Conservation (phyloP, 2,329 filamentous ascomycete species). For the Rhynchosporium graminicola region DNA sequence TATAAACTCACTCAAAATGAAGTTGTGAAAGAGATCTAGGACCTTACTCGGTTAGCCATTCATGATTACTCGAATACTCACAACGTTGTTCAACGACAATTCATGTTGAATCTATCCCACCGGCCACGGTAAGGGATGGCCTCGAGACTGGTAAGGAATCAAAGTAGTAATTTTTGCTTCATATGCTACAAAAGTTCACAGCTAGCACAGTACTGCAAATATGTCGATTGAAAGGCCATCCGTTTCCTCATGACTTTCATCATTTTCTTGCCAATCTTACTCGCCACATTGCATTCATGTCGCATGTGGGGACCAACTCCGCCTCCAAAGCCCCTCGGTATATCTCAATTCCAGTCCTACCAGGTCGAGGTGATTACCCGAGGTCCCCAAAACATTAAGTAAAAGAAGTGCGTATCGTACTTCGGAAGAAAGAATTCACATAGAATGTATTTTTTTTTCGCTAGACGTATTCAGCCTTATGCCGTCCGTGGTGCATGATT, state of each 20-base stretch:
- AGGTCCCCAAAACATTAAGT: conserved; percentile 17
- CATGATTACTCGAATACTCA: too few species aligned
- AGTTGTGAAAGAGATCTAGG: too few species aligned
- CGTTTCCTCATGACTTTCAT: conserved; percentile 20
- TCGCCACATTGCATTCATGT: conserved; percentile 15
- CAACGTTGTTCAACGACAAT: too few species aligned
- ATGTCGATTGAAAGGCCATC: conserved; percentile 19
- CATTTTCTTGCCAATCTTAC: conserved; percentile 13
- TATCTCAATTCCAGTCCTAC: conserved; percentile 21
- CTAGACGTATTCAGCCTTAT: conserved; percentile 15
- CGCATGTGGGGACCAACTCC: background rate
- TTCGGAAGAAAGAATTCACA: conserved; percentile 21
- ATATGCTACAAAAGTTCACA: conserved; percentile 26
- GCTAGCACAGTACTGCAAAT: conserved; percentile 17
- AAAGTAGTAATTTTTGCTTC: conserved; percentile 4
- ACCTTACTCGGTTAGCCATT: too few species aligned
- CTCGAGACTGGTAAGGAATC: background rate
- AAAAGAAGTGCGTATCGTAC: conserved; percentile 25
- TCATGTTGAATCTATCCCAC: too few species aligned
- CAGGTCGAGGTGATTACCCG: conserved; percentile 18
- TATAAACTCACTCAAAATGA: too few species aligned
- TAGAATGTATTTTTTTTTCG: conserved; percentile 16
- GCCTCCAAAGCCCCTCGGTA: background rate
- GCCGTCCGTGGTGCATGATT: conserved; percentile 29
- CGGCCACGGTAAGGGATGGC: too few species aligned